Percentiles rank a stretch among this genome's conserved stretches.
These are phyloP conservation scores for Scheffersomyces lignicola DNA, from an alignment of 1,139 yeast species.

Conservation along the genomic window DNA sequence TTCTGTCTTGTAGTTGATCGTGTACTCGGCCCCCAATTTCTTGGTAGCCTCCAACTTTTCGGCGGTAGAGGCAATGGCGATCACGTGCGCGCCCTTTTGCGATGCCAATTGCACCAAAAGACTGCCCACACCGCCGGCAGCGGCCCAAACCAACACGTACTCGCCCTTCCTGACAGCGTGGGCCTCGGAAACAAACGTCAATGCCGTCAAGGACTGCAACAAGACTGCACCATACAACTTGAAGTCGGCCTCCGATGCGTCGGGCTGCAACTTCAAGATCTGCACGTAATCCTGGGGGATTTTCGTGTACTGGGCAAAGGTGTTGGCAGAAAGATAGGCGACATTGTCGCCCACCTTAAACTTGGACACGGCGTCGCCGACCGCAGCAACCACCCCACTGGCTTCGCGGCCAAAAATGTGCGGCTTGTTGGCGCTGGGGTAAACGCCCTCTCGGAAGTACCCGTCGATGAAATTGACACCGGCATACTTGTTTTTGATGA, in stretches of 20 bases:
- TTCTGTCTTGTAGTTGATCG: constrained; percentile 59
- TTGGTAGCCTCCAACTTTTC: constrained; percentile 65
- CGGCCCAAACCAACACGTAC: constrained; percentile 77
- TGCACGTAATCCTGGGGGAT: constrained; percentile 27
- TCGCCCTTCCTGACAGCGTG: constrained; percentile 69
- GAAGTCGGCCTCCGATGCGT: constrained; percentile 45
- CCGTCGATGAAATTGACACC: constrained; percentile 85
- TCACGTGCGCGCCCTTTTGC: constrained; percentile 70
- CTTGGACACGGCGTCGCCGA: constrained; percentile 59
- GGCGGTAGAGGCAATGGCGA: constrained; percentile 78
- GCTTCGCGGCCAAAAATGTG: constrained; percentile 81
- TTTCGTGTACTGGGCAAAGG: constrained; percentile 76
- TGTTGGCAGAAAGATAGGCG: constrained; percentile 49
- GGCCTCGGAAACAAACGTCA: constrained; percentile 66
- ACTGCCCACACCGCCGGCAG: constrained; percentile 92
- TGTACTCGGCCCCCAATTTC: constrained; percentile 70
- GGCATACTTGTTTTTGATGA: constrained; percentile 69
- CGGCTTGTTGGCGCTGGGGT: constrained; percentile 57
- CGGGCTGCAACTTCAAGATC: constrained; percentile 50
- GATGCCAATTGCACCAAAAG: constrained; percentile 63
- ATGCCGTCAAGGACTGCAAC: constrained; percentile 78
- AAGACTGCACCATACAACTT: constrained; percentile 60
- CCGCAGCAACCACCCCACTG: constrained; percentile 68
- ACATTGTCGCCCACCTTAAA: constrained; percentile 73
- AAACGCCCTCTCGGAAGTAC: constrained; percentile 77